Evolutionary conservation across 306 rosid species (phyloP).

Genomic region (Senna siamea): DNA sequence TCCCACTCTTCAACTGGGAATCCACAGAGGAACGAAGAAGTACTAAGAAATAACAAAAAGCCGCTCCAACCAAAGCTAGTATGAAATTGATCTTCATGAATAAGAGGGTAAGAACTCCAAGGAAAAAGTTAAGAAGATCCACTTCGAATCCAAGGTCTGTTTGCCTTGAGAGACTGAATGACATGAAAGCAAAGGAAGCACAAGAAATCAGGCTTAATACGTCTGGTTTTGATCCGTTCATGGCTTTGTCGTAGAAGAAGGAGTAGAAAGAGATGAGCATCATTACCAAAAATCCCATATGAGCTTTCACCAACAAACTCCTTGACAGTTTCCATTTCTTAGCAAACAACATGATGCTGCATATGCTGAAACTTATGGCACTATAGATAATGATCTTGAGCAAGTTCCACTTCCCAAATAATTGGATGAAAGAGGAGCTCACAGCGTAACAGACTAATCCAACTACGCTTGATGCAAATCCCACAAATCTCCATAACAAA

Average conservation of each 20-base stretch:
- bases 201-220: conserved; percentile 11
- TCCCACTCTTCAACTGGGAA: background rate
- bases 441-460: background rate
- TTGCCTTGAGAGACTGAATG: conserved; percentile 35
- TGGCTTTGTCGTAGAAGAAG: conserved; percentile 18
- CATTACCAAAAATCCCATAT: conserved; percentile 33
- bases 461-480: background rate
- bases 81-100: conserved; percentile 37
- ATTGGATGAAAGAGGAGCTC: background rate
- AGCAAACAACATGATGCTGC: conserved; percentile 26
- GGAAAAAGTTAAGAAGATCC: conserved; percentile 44
- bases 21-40: conserved; percentile 29
- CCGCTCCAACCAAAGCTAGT: conserved; percentile 23
- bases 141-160: conserved; percentile 37
- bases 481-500: background rate
- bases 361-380: conserved; percentile 7
- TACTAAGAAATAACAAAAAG: conserved; percentile 19
- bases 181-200: conserved; percentile 38
- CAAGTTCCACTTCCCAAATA: background rate
- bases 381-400: background rate
- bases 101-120: conserved; percentile 37
- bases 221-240: conserved; percentile 36
- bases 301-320: conserved; percentile 26
- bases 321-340: conserved; percentile 28
- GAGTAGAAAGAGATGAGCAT: conserved; percentile 38